phyloP scores from a whole-genome alignment of 495 filamentous ascomycete species.

The Podospora fimiseda region DNA sequence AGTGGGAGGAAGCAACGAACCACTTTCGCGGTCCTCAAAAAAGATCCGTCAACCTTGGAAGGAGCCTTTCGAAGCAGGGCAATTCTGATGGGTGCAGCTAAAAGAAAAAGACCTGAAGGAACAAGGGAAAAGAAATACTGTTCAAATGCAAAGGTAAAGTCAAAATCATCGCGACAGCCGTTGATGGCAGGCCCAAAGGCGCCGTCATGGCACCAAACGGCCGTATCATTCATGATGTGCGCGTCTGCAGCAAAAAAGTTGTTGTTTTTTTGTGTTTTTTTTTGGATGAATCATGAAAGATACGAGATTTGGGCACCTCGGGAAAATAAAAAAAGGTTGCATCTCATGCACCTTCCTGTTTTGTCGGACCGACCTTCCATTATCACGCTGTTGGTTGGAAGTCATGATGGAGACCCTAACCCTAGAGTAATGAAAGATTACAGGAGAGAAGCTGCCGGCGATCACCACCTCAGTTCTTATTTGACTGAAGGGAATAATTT shows the following conservation, averaged over 20 bases:
- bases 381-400: not conserved
- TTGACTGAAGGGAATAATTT: no score
- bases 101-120: slow-evolving; percentile 43
- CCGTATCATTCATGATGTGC: not conserved
- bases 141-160: slow-evolving; percentile 58
- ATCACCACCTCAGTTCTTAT: no score
- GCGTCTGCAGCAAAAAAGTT: no score
- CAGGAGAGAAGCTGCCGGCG: no score
- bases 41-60: not conserved
- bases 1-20: not conserved
- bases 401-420: not conserved
- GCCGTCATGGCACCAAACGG: slow-evolving; percentile 2
- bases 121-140: slow-evolving; percentile 48
- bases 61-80: not conserved
- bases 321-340: not conserved
- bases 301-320: not conserved
- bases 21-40: not conserved
- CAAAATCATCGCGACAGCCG: slow-evolving; percentile 33
- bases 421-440: no score
- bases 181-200: slow-evolving; percentile 15
- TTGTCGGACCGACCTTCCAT: not conserved
- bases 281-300: not conserved
- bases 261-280: no score
- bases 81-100: slow-evolving; percentile 21
- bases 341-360: not conserved